A percentile compares a stretch with the other conserved stretches of the same genome.
phyloP scores from a whole-genome alignment of 2,329 filamentous ascomycete genomes.

The Colletotrichum paranaense region DNA sequence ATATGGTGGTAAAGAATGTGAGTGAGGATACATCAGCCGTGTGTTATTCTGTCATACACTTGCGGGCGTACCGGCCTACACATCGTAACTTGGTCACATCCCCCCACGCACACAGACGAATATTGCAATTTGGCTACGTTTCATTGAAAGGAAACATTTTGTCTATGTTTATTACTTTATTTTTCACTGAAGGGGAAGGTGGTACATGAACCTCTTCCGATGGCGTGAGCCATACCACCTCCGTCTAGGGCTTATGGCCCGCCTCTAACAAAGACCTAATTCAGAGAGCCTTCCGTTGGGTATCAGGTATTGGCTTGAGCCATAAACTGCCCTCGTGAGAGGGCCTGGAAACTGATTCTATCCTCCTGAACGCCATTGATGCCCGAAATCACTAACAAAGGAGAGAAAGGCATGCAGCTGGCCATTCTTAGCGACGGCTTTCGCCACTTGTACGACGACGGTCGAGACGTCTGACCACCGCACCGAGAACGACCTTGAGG shows the following conservation, averaged over 20 bases:
- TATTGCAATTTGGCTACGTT: neutral
- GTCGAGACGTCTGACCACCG: constrained; percentile 68
- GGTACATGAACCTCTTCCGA: neutral
- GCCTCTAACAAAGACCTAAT: neutral
- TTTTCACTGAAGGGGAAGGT: neutral
- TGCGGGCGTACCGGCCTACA: neutral
- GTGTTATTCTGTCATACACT: no score
- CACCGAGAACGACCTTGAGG: constrained; percentile 84
- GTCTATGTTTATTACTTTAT: neutral
- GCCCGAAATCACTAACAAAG: neutral
- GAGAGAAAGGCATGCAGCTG: neutral
- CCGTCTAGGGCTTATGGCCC: neutral
- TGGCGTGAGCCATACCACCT: constrained; percentile 1
- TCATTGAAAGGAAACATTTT: neutral
- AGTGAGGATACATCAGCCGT: no score
- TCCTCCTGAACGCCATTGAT: constrained; percentile 20
- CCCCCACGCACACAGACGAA: neutral
- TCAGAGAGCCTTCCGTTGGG: constrained; percentile 7
- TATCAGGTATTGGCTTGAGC: constrained; percentile 3
- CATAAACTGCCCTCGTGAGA: neutral
- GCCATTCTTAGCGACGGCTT: constrained; percentile 9
- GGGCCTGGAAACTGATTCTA: neutral
- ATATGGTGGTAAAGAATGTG: no score
- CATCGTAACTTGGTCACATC: neutral
- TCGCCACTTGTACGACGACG: constrained; percentile 38